A percentile compares a stretch with the other conserved stretches of the same genome.
phyloP scores from a whole-genome alignment of 2,329 filamentous ascomycete species.

The Shiraia sp. region DNA sequence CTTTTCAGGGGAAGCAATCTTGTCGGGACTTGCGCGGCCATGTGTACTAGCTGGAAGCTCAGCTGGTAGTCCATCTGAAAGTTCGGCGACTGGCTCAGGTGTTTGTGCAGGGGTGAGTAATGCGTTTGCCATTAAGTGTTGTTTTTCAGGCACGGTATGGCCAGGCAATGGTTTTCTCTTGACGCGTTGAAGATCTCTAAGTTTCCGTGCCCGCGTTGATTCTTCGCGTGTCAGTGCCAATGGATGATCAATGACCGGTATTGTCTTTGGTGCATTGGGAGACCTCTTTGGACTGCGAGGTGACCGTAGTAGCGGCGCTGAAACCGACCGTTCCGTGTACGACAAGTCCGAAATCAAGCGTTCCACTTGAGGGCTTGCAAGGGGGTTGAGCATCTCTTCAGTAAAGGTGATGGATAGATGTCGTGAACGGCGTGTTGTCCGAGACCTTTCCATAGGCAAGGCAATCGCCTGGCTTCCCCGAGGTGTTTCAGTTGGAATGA shows the following conservation, averaged over 20 bases:
- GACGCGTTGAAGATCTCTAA: constrained; percentile 30
- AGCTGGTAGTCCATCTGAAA: background rate
- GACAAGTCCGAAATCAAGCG: constrained; percentile 16
- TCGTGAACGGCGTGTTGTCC: constrained; percentile 12
- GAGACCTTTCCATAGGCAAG: constrained; percentile 6
- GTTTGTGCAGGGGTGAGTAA: constrained; percentile 19
- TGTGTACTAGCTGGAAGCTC: constrained; percentile 1
- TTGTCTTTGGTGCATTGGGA: constrained; percentile 15
- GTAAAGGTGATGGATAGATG: constrained; percentile 26
- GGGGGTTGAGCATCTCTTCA: constrained; percentile 34
- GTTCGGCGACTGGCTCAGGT: constrained; percentile 12
- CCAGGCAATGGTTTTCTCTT: constrained; percentile 21
- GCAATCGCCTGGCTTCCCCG: constrained; percentile 10
- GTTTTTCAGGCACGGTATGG: constrained; percentile 2
- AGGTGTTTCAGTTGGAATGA: constrained; percentile 24
- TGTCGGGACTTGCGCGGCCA: constrained; percentile 12
- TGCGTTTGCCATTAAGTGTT: constrained; percentile 10
- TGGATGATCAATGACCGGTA: constrained; percentile 28
- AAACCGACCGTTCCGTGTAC: constrained; percentile 13
- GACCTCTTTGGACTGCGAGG: constrained; percentile 19
- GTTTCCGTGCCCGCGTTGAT: constrained; percentile 24
- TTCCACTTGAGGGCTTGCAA: constrained; percentile 22
- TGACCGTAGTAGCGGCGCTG: constrained; percentile 13
- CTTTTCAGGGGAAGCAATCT: constrained; percentile 9
- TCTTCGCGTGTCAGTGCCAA: constrained; percentile 23